Base-by-base conservation (phyloP, 352 stramenopile genomes). In the Phytopythium vexans region DNA sequence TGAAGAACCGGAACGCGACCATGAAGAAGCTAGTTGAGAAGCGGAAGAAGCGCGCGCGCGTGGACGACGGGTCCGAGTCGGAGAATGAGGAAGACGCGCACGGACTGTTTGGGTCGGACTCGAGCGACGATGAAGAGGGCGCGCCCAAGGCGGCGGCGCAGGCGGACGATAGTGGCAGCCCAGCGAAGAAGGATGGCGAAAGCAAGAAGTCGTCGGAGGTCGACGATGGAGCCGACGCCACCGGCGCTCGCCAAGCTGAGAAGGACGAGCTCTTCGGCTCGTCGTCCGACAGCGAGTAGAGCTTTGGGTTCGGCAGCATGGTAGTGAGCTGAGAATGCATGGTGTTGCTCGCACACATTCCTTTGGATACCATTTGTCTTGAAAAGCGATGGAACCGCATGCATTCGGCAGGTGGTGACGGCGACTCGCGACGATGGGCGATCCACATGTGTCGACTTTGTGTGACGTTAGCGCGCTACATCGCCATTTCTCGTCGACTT, bases 1-100 rank as follows among this genome's bases (percentile, higher is more conserved):
- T 94, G 85, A 92, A 94, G 72, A 92, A 94, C 69, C 84, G 84
- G 49, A 92, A 92, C 46, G 55, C 69, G 15, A 94, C 83, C 50
- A 89, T 92, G 70, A 92, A 92, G 70, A 90, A 88, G 38, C 62
- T 94, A 31, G 72, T 86, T 31, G 84, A 89, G 45, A 95, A 95
- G 67, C 82, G 83, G 42, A 86, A 86, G 62, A 94, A 94, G 65
- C 77, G 77, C 16, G 71, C 77, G 6, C 63, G 66, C 14, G 52
- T 65, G 41, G 70, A 71, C 9, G 71, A 79, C 40, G 76, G 64
- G 40, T 85, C 72, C 8, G 82, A 92, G 32, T 68, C 77, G n/a
- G 84, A 92, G n/a, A 70, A 77, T 3, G 62, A 71, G 3, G 59
- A 71, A n/a, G 72, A 84, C 37, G 54, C 73, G 6, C 66, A 64